phyloP scores from a whole-genome alignment of 1,284 basidiomycete genomes.

The Tilletiopsis washingtonensis region DNA sequence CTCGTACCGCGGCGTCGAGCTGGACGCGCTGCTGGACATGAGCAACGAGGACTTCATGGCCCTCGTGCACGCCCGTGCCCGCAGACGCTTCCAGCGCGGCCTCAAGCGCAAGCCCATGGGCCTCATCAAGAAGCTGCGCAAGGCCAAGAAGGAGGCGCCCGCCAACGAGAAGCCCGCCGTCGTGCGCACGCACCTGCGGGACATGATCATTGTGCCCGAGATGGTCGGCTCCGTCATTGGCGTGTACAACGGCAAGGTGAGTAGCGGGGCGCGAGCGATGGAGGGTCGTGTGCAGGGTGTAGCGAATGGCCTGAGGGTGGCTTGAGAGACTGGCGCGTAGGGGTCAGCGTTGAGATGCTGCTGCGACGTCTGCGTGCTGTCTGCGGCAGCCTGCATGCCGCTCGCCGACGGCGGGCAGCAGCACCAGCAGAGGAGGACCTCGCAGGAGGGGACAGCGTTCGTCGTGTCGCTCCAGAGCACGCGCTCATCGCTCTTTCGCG shows the following conservation, averaged over 20 bases:
- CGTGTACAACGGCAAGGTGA: slow-evolving; percentile 80
- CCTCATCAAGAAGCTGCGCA: slow-evolving; percentile 98
- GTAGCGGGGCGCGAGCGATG: too few species aligned
- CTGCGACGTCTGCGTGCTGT: too few species aligned
- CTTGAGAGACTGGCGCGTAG: too few species aligned
- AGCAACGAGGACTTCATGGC: slow-evolving; percentile 67
- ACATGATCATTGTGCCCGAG: slow-evolving; percentile 99
- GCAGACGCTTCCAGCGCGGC: slow-evolving; percentile 96
- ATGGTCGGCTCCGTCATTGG: slow-evolving; percentile 76
- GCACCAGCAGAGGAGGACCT: too few species aligned
- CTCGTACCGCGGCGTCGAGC: slow-evolving; percentile 90
- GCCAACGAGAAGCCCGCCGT: slow-evolving; percentile 97
- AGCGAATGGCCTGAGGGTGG: too few species aligned
- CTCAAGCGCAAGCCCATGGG: slow-evolving; percentile 98
- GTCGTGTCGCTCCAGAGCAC: too few species aligned
- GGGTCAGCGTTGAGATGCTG: too few species aligned
- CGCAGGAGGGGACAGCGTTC: too few species aligned
- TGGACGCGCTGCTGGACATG: slow-evolving; percentile 85
- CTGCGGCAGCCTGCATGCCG: too few species aligned
- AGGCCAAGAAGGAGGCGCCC: slow-evolving; percentile 96
- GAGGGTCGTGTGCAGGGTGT: too few species aligned
- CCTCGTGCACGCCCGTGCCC: slow-evolving; percentile 97
- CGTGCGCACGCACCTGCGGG: slow-evolving; percentile 97
- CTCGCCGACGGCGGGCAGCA: too few species aligned
- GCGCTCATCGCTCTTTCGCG: too few species aligned